Evolutionary conservation across 2,329 filamentous ascomycete genomes (phyloP).

Genomic region (Pezicula radicicola): DNA sequence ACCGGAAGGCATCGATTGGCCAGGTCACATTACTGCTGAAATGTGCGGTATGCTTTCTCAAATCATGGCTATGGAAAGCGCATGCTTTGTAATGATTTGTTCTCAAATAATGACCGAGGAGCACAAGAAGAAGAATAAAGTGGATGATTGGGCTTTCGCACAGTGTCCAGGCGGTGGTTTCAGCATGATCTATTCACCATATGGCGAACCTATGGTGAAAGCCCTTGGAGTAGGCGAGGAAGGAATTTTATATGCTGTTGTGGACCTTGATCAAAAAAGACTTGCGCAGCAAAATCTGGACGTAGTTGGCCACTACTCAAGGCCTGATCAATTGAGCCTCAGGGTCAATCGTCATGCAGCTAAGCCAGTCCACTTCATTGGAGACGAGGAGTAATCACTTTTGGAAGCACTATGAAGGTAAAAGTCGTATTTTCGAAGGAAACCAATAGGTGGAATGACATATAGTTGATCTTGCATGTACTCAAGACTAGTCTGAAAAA

Average conservation of each 20-base stretch:
- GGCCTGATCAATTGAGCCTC: constrained; percentile 5
- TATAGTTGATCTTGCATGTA: too few species aligned
- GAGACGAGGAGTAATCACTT: background rate
- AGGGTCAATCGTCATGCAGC: constrained; percentile 1
- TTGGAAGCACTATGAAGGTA: too few species aligned
- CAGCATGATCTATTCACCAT: constrained; percentile 29
- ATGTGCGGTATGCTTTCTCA: constrained; percentile 15
- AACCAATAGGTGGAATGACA: too few species aligned
- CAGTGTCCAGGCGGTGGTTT: constrained; percentile 20
- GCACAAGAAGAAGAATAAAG: constrained; percentile 8
- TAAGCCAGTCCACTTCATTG: background rate
- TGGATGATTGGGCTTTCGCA: constrained; percentile 11
- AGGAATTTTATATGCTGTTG: constrained; percentile 34
- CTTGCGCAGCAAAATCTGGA: constrained; percentile 2
- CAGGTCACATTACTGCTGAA: constrained; percentile 16
- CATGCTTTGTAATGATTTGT: constrained; percentile 21
- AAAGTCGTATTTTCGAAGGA: too few species aligned
- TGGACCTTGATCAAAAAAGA: constrained; percentile 25
- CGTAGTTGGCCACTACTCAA: constrained; percentile 5
- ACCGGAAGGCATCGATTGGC: constrained; percentile 11
- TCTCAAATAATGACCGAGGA: constrained; percentile 21
- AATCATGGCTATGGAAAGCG: constrained; percentile 22
- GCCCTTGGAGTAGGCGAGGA: constrained; percentile 23
- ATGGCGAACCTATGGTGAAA: constrained; percentile 25
- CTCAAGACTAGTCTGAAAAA: too few species aligned